Evolutionary conservation across 768 basidiomycete genomes (phyloP), one percentile per base, ranked within the genome.

Genomic region (Glaciozyma antarctica): DNA sequence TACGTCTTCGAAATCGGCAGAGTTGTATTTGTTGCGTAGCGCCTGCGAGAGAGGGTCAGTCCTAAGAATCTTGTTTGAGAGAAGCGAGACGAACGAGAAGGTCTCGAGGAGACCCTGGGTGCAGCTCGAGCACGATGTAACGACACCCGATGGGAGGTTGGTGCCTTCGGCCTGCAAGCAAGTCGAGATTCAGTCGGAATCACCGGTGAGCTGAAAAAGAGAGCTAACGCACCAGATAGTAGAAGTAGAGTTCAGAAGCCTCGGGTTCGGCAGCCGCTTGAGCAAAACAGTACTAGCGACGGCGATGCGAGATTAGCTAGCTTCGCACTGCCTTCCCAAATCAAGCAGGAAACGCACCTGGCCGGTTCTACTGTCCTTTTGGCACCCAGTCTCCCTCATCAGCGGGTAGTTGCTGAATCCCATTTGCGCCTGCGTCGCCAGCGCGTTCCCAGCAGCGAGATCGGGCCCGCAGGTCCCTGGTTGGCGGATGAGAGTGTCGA

Each of bases 401-500:
- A 88, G 65, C 47, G 77, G 67, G 74, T 85, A 93, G 28, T 84
- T 80, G 65, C 81, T 77, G 45, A 92, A 78, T 38, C 83, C 89
- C 84, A 75, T 80, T 17, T 87, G 80, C 2, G 88, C 81, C 55
- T 78, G 75, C 19, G 79, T 73, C 7, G 82, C 86, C 66, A 84
- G 76, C 30, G 76, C 73, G 67, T 87, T 86, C 22, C 77, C 73
- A 17, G 79, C 76, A 30, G 73, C 73, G 26, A 90, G 73, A 70
- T 91, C 90, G 22, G 75, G 67, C 30, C 77, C 76, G 72, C 89
- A 91, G 1, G 79, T 76, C 2, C 74, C 72, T 68, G 80, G 75
- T 21, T 89, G 75, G 22, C 61, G 58, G 47, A 73, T 71, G 41
- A 76, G 69, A 0, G 76, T 73, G 2, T 82, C 81, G 74, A 86